Evolutionary conservation across 495 filamentous ascomycete genomes (phyloP).

Genomic region (Aspergillus mulundensis): DNA sequence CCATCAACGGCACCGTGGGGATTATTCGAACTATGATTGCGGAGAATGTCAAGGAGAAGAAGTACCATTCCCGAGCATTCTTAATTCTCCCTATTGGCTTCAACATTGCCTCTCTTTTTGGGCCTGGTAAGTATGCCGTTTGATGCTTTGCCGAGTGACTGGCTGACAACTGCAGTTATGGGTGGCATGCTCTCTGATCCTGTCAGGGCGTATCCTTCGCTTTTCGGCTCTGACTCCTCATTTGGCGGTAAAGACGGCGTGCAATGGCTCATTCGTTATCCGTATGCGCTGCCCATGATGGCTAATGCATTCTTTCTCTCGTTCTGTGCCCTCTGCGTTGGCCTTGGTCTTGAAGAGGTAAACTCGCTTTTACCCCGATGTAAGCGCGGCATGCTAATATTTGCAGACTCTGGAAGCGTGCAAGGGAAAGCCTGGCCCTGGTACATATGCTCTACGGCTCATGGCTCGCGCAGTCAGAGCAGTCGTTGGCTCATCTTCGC

Average conservation of each 20-base stretch:
- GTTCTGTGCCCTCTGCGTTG: conserved; percentile 50
- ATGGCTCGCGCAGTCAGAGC: conserved; percentile 26
- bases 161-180: conserved; percentile 39
- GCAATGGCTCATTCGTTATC: conserved; percentile 62
- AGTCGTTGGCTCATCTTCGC: conserved; percentile 33
- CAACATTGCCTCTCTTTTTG: conserved; percentile 74
- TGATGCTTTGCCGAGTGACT: neutral
- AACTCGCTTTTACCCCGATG: neutral
- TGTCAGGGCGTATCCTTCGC: conserved; percentile 59
- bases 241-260: conserved; percentile 53
- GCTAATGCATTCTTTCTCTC: conserved; percentile 65
- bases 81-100: conserved; percentile 70
- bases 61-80: conserved; percentile 63
- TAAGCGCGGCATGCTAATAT: neutral
- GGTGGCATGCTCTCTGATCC: conserved; percentile 74
- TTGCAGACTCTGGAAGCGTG: conserved; percentile 37
- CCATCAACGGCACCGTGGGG: conserved; percentile 77
- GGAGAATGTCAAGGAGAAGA: conserved; percentile 72
- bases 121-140: conserved; percentile 47
- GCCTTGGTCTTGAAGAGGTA: conserved; percentile 68
- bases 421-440: conserved; percentile 43
- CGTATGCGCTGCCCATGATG: conserved; percentile 74
- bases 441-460: conserved; percentile 29
- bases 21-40: conserved; percentile 80
- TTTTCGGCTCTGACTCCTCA: conserved; percentile 57